These are phyloP conservation scores for Pyrenophora teres DNA, from an alignment of 2,329 filamentous ascomycete species.

Conservation along the genomic window DNA sequence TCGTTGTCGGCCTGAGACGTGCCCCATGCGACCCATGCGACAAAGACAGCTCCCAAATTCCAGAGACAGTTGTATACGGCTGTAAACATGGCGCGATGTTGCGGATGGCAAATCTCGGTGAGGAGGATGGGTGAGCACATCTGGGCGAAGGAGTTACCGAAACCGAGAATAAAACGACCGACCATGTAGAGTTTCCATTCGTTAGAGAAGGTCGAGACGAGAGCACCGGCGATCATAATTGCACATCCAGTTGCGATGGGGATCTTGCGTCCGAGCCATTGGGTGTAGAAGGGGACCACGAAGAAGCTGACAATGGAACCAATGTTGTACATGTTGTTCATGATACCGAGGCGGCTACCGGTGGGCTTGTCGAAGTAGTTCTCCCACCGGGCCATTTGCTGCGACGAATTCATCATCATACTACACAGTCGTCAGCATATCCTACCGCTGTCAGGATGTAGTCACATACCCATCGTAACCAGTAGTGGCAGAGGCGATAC, in stretches of 20 bases:
- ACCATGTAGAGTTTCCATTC: constrained; percentile 57
- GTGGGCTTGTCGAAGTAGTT: constrained; percentile 46
- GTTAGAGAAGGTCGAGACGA: constrained; percentile 31
- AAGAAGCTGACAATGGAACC: constrained; percentile 47
- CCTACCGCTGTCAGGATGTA: not conserved
- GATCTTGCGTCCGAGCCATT: constrained; percentile 51
- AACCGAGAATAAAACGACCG: constrained; percentile 67
- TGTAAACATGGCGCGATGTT: constrained; percentile 67
- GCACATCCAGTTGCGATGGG: constrained; percentile 50
- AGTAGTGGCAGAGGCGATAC: constrained; percentile 61
- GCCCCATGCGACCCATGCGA: constrained; percentile 62
- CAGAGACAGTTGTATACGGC: constrained; percentile 71
- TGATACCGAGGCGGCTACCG: constrained; percentile 50
- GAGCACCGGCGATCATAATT: constrained; percentile 53
- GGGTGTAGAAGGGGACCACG: constrained; percentile 45
- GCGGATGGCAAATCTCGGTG: constrained; percentile 69
- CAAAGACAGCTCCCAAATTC: constrained; percentile 63
- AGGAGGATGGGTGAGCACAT: constrained; percentile 68
- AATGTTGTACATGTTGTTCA: constrained; percentile 53
- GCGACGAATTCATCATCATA: constrained; percentile 53
- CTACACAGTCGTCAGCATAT: constrained; percentile 27
- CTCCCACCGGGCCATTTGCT: constrained; percentile 48
- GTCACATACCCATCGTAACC: constrained; percentile 58
- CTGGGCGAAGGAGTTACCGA: constrained; percentile 68
- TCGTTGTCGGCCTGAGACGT: constrained; percentile 46